These are phyloP conservation scores for Albugo laibachii DNA, from an alignment of 352 stramenopile genomes.

Conservation along the genomic window DNA sequence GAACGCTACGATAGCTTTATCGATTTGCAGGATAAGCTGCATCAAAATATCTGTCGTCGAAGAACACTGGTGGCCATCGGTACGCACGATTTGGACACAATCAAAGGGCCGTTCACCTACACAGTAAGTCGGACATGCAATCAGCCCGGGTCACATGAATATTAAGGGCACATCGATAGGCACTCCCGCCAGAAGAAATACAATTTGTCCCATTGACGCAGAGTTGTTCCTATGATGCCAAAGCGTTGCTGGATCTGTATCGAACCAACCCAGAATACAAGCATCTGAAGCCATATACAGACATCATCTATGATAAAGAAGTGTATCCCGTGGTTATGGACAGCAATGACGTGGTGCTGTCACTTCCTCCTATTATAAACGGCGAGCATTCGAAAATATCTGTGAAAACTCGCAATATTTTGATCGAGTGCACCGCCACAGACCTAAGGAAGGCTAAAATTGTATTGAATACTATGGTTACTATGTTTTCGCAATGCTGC, in stretches of 20 bases:
- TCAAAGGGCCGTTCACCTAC: conserved; percentile 88
- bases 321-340: conserved; percentile 97
- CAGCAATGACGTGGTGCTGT: conserved; percentile 89
- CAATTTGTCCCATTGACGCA: conserved; percentile 92
- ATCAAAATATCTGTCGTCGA: conserved; percentile 98
- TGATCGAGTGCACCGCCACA: conserved; percentile 99
- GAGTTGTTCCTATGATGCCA: conserved; percentile 81
- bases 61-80: conserved; percentile 99
- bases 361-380: conserved; percentile 99
- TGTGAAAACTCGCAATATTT: conserved; percentile 95
- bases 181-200: conserved; percentile 85
- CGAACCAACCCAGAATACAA: conserved; percentile 88
- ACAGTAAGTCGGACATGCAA: conserved; percentile 19
- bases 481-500: conserved; percentile 99
- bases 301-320: conserved; percentile 98
- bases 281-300: conserved; percentile 98
- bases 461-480: conserved; percentile 97
- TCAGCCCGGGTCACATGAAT: too few relatives aligned
- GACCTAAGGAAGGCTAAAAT: conserved; percentile 99
- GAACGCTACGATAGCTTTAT: conserved; percentile 98
- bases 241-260: conserved; percentile 91
- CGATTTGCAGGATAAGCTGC: conserved; percentile 99
- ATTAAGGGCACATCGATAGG: conserved; percentile 20
- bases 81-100: conserved; percentile 96
- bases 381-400: conserved; percentile 94